Conservation (phyloP, 2,329 filamentous ascomycete species). For the Orbilia quercus region DNA sequence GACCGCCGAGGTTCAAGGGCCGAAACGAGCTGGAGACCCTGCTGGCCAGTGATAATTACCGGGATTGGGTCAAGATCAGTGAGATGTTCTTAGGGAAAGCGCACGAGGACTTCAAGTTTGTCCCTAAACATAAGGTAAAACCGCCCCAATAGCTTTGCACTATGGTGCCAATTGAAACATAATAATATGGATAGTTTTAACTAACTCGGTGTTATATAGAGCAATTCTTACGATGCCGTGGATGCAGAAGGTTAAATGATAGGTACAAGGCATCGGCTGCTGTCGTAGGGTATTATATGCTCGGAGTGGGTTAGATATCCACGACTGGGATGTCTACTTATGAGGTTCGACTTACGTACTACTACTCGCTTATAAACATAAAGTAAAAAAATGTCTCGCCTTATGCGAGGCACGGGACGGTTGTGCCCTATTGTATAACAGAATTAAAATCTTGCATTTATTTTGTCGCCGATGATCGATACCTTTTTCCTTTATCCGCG, state of each 20-base stretch:
- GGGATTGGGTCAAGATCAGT: conserved; percentile 98
- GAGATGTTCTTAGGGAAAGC: conserved; percentile 98
- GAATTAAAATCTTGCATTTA: background rate
- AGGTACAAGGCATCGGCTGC: background rate
- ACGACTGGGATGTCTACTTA: background rate
- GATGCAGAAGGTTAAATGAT: conserved; percentile 48
- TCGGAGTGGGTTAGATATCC: background rate
- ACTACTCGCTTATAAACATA: conserved; percentile 21
- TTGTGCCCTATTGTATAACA: background rate
- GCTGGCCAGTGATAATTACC: conserved; percentile 88
- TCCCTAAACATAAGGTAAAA: conserved; percentile 93
- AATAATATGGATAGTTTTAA: conserved; percentile 14
- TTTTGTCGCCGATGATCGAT: conserved; percentile 2
- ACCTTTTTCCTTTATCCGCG: background rate
- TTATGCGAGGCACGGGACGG: conserved; percentile 4
- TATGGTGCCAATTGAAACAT: conserved; percentile 19
- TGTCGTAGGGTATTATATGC: background rate
- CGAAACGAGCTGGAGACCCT: conserved; percentile 94
- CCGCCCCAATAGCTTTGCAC: conserved; percentile 68
- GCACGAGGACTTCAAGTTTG: conserved; percentile 89
- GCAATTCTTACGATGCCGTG: conserved; percentile 53
- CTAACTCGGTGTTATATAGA: conserved; percentile 35
- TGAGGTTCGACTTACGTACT: no score
- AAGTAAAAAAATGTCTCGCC: conserved; percentile 14
- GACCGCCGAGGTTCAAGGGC: conserved; percentile 84